Percentiles rank a stretch among this genome's conserved stretches.
These are phyloP conservation scores for Sporisorium graminicola DNA, from an alignment of 1,284 basidiomycete genomes.

Conservation along the genomic window DNA sequence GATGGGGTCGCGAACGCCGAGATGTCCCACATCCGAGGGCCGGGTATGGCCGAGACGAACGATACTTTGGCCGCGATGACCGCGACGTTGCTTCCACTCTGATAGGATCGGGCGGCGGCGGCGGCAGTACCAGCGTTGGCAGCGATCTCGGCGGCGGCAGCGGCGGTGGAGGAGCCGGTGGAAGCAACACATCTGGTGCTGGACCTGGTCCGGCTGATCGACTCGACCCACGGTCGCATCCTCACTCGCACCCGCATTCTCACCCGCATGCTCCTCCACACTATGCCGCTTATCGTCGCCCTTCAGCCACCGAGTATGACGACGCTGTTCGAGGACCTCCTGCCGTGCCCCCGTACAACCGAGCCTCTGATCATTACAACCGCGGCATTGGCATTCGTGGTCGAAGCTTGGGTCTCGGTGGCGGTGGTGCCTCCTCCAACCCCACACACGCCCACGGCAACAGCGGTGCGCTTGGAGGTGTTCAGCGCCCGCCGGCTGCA, in stretches of 20 bases:
- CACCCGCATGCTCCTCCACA: neutral
- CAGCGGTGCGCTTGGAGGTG: neutral
- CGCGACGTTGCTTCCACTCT: neutral
- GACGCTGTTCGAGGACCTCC: slow-evolving; percentile 6
- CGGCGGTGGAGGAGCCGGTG: neutral
- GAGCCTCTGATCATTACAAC: slow-evolving; percentile 28
- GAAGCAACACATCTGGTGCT: neutral
- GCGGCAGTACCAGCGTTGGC: neutral
- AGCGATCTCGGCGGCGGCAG: slow-evolving; percentile 7
- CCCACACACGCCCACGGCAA: neutral
- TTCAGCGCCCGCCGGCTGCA: neutral
- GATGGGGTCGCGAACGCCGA: slow-evolving; percentile 26
- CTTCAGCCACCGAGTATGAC: slow-evolving; percentile 35
- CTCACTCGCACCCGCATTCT: slow-evolving; percentile 3
- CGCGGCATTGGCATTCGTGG: slow-evolving; percentile 32
- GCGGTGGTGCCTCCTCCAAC: neutral
- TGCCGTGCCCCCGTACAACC: slow-evolving; percentile 23
- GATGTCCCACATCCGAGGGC: slow-evolving; percentile 2
- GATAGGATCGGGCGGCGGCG: slow-evolving; percentile 5
- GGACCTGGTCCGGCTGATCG: slow-evolving; percentile 13
- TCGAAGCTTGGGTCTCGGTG: slow-evolving; percentile 15
- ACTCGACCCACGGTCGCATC: slow-evolving; percentile 16
- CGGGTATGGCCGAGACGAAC: slow-evolving; percentile 10
- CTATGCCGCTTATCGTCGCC: slow-evolving; percentile 23
- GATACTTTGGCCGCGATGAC: slow-evolving; percentile 13